A percentile compares a stretch with the other conserved stretches of the same genome.
phyloP scores from a whole-genome alignment of 768 basidiomycete genomes.

The Lactarius akahatsu region DNA sequence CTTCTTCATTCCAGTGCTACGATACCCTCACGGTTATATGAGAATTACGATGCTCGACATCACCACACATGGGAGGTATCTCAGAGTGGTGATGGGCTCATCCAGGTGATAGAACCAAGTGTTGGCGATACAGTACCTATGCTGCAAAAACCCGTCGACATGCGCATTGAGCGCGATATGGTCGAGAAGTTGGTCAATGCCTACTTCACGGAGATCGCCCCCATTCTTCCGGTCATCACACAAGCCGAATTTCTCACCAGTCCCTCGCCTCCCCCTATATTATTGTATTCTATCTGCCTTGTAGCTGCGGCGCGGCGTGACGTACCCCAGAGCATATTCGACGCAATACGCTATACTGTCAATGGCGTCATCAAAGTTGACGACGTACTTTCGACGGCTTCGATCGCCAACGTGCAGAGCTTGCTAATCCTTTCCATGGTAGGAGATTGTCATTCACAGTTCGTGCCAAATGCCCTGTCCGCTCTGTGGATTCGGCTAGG shows the following conservation, averaged over 20 bases:
- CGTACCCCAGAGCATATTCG: slow-evolving; percentile 83
- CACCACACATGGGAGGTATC: slow-evolving; percentile 87
- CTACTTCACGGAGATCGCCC: slow-evolving; percentile 87
- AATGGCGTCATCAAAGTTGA: slow-evolving; percentile 85
- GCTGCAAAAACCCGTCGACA: slow-evolving; percentile 63
- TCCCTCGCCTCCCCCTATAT: slow-evolving; percentile 70
- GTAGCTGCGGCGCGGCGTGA: slow-evolving; percentile 85
- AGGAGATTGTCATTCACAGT: slow-evolving; percentile 88
- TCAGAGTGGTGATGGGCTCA: slow-evolving; percentile 82
- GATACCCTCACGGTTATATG: slow-evolving; percentile 81
- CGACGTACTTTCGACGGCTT: slow-evolving; percentile 86
- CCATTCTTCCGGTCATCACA: slow-evolving; percentile 87
- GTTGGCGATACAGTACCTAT: slow-evolving; percentile 53
- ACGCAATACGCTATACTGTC: slow-evolving; percentile 83
- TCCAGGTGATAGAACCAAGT: slow-evolving; percentile 69
- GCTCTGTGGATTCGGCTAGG: slow-evolving; percentile 85
- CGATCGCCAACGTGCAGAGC: slow-evolving; percentile 84
- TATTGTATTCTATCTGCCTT: slow-evolving; percentile 93
- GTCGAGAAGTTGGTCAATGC: slow-evolving; percentile 84
- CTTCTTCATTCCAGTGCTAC: slow-evolving; percentile 87
- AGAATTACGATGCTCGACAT: slow-evolving; percentile 84
- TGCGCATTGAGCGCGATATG: slow-evolving; percentile 73
- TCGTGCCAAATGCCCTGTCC: slow-evolving; percentile 80
- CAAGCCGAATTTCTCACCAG: slow-evolving; percentile 82
- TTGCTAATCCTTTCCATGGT: slow-evolving; percentile 83